A percentile compares a stretch with the other conserved stretches of the same genome.
phyloP scores from a whole-genome alignment of 106 monocot genomes.

The Allium fistulosum region DNA sequence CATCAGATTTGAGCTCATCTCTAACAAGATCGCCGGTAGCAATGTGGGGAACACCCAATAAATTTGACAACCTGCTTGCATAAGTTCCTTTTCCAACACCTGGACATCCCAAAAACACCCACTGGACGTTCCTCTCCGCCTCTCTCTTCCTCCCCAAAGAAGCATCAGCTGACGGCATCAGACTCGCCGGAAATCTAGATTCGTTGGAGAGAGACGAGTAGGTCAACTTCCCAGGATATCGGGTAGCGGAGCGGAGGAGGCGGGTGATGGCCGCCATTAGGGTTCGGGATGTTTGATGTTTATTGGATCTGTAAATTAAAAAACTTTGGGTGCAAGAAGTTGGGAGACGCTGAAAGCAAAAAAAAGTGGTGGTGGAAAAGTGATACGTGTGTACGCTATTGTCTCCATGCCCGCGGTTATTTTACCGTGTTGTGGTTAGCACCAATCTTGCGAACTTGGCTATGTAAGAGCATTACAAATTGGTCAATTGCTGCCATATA shows the following conservation, averaged over 20 bases:
- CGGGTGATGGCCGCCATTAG: slow-evolving; percentile 2
- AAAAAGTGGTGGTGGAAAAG: no score
- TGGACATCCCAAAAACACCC: slow-evolving; percentile 93
- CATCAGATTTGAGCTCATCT: slow-evolving; percentile 65
- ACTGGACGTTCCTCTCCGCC: slow-evolving; percentile 55
- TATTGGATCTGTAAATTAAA: no score
- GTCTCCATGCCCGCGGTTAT: no score
- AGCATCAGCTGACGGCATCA: neutral
- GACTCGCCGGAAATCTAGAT: neutral
- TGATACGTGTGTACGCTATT: no score
- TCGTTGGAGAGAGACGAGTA: neutral
- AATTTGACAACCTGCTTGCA: slow-evolving; percentile 75
- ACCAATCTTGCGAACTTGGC: no score
- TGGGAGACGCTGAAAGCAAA: no score
- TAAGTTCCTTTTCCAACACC: slow-evolving; percentile 97
- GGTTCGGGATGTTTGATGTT: no score
- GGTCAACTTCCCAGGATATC: neutral
- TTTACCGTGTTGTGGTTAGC: no score
- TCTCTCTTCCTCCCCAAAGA: neutral
- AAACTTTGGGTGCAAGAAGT: no score
- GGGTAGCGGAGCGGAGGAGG: neutral
- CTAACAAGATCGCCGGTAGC: slow-evolving; percentile 98
- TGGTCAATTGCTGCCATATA: no score
- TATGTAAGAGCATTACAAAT: no score
- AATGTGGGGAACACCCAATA: slow-evolving; percentile 85